These are phyloP conservation scores for Tylopilus sp. DNA, from an alignment of 1,284 basidiomycete species.

Conservation along the genomic window DNA sequence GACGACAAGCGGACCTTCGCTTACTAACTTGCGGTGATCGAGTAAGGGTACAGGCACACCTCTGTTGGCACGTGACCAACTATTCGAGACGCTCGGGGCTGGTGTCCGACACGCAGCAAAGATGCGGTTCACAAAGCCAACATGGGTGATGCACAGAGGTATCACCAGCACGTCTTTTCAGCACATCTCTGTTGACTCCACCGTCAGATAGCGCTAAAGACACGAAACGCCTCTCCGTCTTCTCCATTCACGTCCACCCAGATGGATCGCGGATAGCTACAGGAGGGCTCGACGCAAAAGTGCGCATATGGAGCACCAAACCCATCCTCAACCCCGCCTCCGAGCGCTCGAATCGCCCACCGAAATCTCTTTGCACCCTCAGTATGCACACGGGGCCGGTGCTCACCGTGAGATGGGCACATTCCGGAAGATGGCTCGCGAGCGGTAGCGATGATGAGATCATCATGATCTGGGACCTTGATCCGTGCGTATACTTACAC, in stretches of 20 bases:
- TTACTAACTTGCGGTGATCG: too few relatives aligned
- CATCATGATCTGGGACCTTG: slow-evolving; percentile 96
- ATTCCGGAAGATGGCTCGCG: slow-evolving; percentile 91
- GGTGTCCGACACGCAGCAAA: not conserved
- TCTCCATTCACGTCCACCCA: slow-evolving; percentile 91
- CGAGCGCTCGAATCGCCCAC: slow-evolving; percentile 73
- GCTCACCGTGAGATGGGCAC: slow-evolving; percentile 92
- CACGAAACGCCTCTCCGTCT: slow-evolving; percentile 82
- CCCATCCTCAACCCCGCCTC: slow-evolving; percentile 79
- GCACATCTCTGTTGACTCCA: not conserved
- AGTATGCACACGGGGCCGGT: slow-evolving; percentile 95
- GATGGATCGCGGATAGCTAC: slow-evolving; percentile 96
- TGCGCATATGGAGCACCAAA: slow-evolving; percentile 96
- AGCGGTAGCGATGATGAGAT: slow-evolving; percentile 96
- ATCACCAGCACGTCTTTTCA: not conserved
- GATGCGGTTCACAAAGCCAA: slow-evolving; percentile 57
- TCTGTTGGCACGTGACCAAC: slow-evolving; percentile 15
- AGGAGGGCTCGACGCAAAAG: slow-evolving; percentile 91
- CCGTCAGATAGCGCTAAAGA: slow-evolving; percentile 32
- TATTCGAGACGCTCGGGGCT: not conserved
- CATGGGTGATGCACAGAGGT: slow-evolving; percentile 54
- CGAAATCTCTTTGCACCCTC: slow-evolving; percentile 87
- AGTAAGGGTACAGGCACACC: too few relatives aligned
- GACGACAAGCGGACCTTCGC: too few relatives aligned
- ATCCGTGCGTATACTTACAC: slow-evolving; percentile 64